A percentile compares a stretch with the other conserved stretches of the same genome.
phyloP scores from a whole-genome alignment of 169 alveolate species.

The Perkinsus olseni region DNA sequence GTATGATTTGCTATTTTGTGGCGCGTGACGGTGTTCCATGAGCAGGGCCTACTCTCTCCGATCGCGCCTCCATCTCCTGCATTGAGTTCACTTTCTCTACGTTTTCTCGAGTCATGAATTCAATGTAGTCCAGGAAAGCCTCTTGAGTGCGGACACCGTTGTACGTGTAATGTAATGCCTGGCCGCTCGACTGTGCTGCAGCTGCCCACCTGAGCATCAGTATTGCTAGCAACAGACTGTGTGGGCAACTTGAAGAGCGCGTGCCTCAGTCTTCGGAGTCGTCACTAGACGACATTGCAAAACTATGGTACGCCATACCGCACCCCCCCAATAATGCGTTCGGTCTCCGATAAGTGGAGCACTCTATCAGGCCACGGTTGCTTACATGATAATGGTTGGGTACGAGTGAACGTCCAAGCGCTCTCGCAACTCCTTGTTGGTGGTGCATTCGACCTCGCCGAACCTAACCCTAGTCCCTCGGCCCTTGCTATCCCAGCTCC shows the following conservation, averaged over 20 bases:
- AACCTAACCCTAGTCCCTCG: not conserved
- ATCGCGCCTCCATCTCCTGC: not conserved
- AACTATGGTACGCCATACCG: too few species aligned
- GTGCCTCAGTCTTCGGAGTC: too few species aligned
- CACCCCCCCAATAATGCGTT: too few species aligned
- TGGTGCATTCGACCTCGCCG: not conserved
- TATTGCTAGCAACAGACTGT: too few species aligned
- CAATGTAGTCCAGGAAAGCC: not conserved
- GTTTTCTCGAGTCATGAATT: not conserved
- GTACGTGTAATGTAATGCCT: not conserved
- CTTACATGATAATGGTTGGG: not conserved
- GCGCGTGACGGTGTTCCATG: not conserved
- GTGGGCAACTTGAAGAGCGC: too few species aligned
- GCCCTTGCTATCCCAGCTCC: not conserved
- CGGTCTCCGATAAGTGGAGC: too few species aligned
- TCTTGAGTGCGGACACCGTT: not conserved
- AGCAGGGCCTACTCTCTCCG: not conserved
- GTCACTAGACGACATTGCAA: too few species aligned
- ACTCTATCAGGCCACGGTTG: not conserved
- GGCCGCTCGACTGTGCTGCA: not conserved
- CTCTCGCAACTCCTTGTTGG: not conserved
- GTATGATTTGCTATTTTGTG: not conserved
- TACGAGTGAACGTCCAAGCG: not conserved
- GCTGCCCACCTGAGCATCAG: not conserved
- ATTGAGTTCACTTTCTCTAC: not conserved